Conservation (phyloP, 108 stramenopile genomes). For the Seminavis robusta region DNA sequence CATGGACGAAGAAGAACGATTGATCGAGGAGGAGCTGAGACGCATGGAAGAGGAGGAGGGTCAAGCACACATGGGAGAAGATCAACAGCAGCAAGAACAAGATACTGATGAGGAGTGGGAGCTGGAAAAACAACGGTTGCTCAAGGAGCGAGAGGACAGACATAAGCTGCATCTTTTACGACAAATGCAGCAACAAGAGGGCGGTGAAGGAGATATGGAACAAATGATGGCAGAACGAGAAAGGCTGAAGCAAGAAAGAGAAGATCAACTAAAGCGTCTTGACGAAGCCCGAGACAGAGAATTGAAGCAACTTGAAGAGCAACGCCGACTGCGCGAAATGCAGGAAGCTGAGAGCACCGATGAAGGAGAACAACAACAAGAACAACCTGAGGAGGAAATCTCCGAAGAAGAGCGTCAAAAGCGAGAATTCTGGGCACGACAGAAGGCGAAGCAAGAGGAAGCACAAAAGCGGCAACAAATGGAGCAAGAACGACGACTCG, state of each 20-base stretch:
- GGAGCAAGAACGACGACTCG: background rate
- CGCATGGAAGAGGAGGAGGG: background rate
- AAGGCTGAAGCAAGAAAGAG: background rate
- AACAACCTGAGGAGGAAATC: background rate
- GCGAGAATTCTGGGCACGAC: background rate
- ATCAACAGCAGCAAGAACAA: background rate
- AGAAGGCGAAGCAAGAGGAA: background rate
- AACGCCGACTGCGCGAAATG: background rate
- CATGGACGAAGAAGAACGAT: background rate
- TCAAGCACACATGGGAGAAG: too few relatives aligned
- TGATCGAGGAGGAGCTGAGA: background rate
- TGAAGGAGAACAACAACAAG: background rate
- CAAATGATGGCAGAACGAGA: background rate
- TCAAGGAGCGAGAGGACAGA: background rate
- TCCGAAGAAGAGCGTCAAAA: background rate
- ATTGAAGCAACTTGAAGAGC: background rate
- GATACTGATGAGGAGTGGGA: background rate
- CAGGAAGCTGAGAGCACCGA: background rate
- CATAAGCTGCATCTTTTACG: background rate
- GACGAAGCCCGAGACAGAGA: background rate
- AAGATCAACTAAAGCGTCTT: background rate
- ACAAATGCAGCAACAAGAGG: too few relatives aligned
- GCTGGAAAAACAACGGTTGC: background rate
- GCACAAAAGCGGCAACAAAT: background rate
- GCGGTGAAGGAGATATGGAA: too few relatives aligned